A percentile compares a stretch with the other conserved stretches of the same genome.
Conservation (phyloP, 2,329 filamentous ascomycete genomes). For the Ramularia endophylla region DNA sequence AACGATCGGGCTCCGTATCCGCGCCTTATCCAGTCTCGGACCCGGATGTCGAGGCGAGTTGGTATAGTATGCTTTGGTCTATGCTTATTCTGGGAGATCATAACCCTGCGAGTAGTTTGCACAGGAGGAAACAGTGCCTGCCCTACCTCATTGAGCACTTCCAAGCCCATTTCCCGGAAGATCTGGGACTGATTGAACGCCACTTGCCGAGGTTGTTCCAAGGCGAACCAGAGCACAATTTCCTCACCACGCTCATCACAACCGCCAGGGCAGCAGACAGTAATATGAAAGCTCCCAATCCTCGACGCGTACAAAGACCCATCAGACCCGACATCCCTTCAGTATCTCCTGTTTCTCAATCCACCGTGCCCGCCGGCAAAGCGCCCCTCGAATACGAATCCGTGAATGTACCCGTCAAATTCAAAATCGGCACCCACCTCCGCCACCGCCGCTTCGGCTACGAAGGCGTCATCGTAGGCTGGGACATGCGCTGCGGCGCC, state of each 20-base stretch:
- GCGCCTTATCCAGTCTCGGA: conserved; percentile 25
- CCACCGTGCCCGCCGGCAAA: too few species aligned
- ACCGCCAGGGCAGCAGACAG: conserved; percentile 52
- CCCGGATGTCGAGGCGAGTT: conserved; percentile 56
- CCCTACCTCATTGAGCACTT: conserved; percentile 60
- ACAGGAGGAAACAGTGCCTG: conserved; percentile 51
- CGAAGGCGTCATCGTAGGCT: conserved; percentile 79
- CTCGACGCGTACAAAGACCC: too few species aligned
- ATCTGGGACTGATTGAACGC: conserved; percentile 64
- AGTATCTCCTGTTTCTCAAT: too few species aligned
- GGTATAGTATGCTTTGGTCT: conserved; percentile 72
- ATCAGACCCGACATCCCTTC: too few species aligned
- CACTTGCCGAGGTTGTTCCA: conserved; percentile 59
- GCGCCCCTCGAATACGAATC: too few species aligned
- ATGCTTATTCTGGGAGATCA: conserved; percentile 39
- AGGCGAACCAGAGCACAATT: conserved; percentile 47
- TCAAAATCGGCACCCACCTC: conserved; percentile 76
- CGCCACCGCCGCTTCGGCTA: conserved; percentile 75
- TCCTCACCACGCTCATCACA: conserved; percentile 49
- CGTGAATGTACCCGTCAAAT: conserved; percentile 45
- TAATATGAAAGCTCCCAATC: conserved; percentile 42
- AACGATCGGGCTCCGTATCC: conserved; percentile 26
- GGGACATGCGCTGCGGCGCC: conserved; percentile 59
- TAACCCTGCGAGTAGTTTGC: conserved; percentile 20
- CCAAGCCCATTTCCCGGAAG: conserved; percentile 61